Evolutionary conservation across 2,329 filamentous ascomycete genomes (phyloP).

Genomic region (Aspergillus aculeatus): DNA sequence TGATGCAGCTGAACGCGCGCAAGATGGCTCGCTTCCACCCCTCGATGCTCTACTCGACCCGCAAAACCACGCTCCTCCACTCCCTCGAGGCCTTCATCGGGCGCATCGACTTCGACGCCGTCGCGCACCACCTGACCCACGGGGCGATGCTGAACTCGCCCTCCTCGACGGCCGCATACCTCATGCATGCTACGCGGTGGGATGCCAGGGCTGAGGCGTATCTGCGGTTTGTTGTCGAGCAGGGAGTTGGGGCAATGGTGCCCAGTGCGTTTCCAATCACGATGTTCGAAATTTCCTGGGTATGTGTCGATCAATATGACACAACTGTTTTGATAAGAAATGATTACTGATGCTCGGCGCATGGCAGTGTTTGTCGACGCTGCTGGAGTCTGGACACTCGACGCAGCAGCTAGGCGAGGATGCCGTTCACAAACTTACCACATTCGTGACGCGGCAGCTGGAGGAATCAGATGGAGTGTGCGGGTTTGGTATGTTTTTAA

Average conservation of each 20-base stretch:
- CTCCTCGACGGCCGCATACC: conserved; percentile 42
- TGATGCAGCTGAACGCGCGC: conserved; percentile 21
- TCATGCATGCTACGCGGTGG: conserved; percentile 34
- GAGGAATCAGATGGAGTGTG: not conserved
- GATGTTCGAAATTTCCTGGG: no score
- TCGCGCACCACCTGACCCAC: conserved; percentile 33
- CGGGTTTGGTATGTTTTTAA: not conserved
- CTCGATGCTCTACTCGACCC: conserved; percentile 28
- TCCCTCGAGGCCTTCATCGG: conserved; percentile 44
- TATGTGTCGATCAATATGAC: no score
- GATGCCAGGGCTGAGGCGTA: conserved; percentile 20
- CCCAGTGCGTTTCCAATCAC: no score
- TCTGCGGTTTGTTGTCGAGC: not conserved
- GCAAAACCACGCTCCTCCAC: conserved; percentile 31
- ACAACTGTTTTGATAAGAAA: no score
- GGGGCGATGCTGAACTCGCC: conserved; percentile 42
- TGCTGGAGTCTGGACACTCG: not conserved
- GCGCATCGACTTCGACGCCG: conserved; percentile 37
- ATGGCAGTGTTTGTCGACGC: not conserved
- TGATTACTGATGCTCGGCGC: no score
- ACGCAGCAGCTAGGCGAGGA: not conserved
- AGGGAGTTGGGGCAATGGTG: not conserved
- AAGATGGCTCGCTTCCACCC: conserved; percentile 30
- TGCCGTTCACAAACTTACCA: not conserved
- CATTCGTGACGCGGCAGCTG: not conserved